A percentile compares a stretch with the other conserved stretches of the same genome.
Evolutionary conservation across 2,329 filamentous ascomycete species (phyloP).

Genomic region (Coleophoma eucalyptorum): DNA sequence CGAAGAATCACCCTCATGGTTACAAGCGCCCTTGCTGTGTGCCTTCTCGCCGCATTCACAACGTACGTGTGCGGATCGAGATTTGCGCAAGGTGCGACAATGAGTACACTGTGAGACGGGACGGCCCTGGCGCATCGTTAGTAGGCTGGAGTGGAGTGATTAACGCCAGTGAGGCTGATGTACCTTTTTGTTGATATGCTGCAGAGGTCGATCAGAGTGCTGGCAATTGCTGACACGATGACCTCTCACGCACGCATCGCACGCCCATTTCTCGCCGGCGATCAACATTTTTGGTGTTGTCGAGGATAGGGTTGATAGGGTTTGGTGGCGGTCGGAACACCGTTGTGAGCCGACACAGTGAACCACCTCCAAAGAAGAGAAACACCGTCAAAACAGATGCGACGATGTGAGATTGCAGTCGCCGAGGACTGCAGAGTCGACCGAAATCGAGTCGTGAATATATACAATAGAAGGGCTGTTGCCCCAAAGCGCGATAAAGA

Average conservation of each 20-base stretch:
- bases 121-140: constrained; percentile 51
- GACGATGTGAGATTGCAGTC: constrained; percentile 23
- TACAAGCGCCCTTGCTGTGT: constrained; percentile 52
- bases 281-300: constrained; percentile 60
- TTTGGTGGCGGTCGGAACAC: constrained; percentile 18
- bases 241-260: constrained; percentile 87
- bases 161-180: neutral
- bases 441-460: constrained; percentile 23
- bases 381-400: constrained; percentile 19
- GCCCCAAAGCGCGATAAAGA: constrained; percentile 8
- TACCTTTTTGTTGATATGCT: constrained; percentile 89
- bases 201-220: constrained; percentile 85
- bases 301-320: constrained; percentile 12
- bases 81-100: constrained; percentile 94
- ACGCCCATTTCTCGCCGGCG: constrained; percentile 96
- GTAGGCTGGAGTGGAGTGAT: constrained; percentile 1
- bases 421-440: constrained; percentile 27
- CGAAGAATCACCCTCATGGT: constrained; percentile 43
- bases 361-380: constrained; percentile 14
- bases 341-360: constrained; percentile 19
- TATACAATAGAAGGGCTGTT: constrained; percentile 9
- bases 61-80: constrained; percentile 88
- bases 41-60: constrained; percentile 94
- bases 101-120: constrained; percentile 97
- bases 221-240: constrained; percentile 99